Evolutionary conservation across 805 yeast genomes (phyloP).

Genomic region (Brettanomyces sp.): DNA sequence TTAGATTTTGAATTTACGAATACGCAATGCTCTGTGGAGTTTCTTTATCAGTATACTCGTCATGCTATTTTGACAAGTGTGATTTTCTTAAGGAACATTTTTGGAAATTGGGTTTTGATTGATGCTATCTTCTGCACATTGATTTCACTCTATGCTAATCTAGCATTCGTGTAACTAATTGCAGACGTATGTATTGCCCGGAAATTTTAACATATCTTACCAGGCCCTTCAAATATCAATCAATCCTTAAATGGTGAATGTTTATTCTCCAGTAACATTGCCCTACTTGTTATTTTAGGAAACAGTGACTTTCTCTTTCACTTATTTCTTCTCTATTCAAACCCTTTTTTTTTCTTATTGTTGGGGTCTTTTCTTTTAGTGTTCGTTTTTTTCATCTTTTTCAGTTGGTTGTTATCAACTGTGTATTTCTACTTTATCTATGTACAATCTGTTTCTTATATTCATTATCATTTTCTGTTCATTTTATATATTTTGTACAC

Average conservation of each 20-base stretch:
- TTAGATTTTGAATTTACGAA: constrained; percentile 22
- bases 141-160: constrained; percentile 39
- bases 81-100: constrained; percentile 29
- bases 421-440: constrained; percentile 1
- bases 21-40: constrained; percentile 20
- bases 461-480: neutral
- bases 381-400: no score
- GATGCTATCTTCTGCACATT: constrained; percentile 36
- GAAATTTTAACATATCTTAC: neutral
- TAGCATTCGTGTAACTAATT: constrained; percentile 23
- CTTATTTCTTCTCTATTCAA: neutral
- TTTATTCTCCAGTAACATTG: no score
- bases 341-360: neutral
- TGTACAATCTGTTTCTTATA: neutral
- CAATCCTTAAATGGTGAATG: no score
- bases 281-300: neutral
- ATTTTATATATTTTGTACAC: neutral
- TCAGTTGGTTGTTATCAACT: neutral
- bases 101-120: constrained; percentile 40
- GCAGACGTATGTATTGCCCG: no score
- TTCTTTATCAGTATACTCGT: constrained; percentile 6
- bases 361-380: neutral
- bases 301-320: neutral
- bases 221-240: neutral
- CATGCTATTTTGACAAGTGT: constrained; percentile 25